Base-by-base conservation (phyloP, 2,329 filamentous ascomycete genomes). In the Cadophora gregata region DNA sequence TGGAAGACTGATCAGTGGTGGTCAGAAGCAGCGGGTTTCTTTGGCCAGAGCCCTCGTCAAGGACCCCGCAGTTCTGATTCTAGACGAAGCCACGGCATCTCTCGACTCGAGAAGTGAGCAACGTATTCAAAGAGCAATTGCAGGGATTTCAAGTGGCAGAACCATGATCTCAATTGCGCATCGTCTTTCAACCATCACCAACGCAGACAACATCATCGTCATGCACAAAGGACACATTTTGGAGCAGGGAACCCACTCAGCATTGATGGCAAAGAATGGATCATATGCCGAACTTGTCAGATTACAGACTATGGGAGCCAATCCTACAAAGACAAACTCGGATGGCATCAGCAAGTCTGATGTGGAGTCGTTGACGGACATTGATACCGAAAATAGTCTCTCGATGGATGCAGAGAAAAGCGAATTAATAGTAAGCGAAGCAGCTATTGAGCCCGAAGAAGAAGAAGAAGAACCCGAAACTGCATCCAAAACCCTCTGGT, bases 161-260 rank as follows among this genome's bases (percentile, higher is more conserved):
- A 98, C 95, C 0, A 89, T 97, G 80, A 86, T 98, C 67, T 93
- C 97, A 51, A 97, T 98, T 80, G 95, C 95, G 79, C 93, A 97
- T 79, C 90, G 93, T 61, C 82, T 97, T 21, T 95, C 92, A 38
- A 97, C 93, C 0, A 94, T 96, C 71, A 93, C 90, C 93, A 95
- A 92, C 64, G 93, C 93, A 2, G 91, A 96, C 76, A 90, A 93
- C 73, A 96, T 96, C 67, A 82, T 96, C 55, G 92, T 96, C 8
- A 82, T 96, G 12, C 87, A 92, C 67, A 86, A 89, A 66, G 93
- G 93, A 19, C 83, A 84, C 48, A 89, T 96, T 58, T 85, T 88
- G 14, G 93, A 96, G 79, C 85, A 86, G 59, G 93, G 93, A 19
- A 93, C 88, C 0, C 93, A 97, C 75, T 85, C 90, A 4, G 29